phyloP scores from a whole-genome alignment of 2,329 filamentous ascomycete genomes.

The Simplicillium aogashimaense region DNA sequence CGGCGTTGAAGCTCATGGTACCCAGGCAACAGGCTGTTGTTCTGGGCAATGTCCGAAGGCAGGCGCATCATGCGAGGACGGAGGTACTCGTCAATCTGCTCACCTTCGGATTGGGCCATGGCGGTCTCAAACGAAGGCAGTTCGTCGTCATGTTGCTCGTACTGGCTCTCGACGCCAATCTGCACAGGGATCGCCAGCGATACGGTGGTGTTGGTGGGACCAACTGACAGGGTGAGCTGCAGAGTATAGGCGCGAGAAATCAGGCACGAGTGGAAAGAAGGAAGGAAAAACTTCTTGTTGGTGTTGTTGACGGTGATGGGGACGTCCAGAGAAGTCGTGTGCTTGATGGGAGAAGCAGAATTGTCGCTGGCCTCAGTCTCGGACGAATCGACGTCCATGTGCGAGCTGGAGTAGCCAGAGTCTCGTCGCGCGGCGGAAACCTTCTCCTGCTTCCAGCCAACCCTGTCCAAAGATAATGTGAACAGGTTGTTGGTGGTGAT shows the following conservation, averaged over 20 bases:
- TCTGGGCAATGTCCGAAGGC: conserved; percentile 20
- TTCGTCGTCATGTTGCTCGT: conserved; percentile 20
- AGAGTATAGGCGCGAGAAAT: conserved; percentile 44
- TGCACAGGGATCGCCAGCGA: conserved; percentile 40
- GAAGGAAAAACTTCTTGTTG: conserved; percentile 41
- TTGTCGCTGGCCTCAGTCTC: conserved; percentile 21
- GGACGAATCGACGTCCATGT: conserved; percentile 21
- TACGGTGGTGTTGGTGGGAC: conserved; percentile 30
- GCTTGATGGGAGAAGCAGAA: conserved; percentile 21
- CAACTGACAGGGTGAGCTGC: conserved; percentile 32
- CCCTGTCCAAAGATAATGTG: conserved; percentile 20
- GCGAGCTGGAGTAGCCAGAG: conserved; percentile 42
- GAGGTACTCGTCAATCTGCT: conserved; percentile 32
- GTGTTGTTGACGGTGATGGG: conserved; percentile 36
- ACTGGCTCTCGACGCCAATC: conserved; percentile 31
- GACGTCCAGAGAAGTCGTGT: conserved; percentile 33
- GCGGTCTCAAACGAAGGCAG: conserved; percentile 41
- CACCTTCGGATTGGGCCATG: conserved; percentile 28
- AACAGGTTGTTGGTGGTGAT: conserved; percentile 31
- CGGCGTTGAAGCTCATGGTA: conserved; percentile 23
- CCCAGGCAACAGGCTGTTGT: conserved; percentile 25
- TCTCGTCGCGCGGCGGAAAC: conserved; percentile 30
- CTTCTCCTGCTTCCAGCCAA: conserved; percentile 30
- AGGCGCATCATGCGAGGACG: conserved; percentile 27
- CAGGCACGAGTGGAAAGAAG: conserved; percentile 50